Evolutionary conservation across 495 filamentous ascomycete genomes (phyloP), one percentile per base, ranked within the genome.

Genomic region (Penicillium pancosmium): DNA sequence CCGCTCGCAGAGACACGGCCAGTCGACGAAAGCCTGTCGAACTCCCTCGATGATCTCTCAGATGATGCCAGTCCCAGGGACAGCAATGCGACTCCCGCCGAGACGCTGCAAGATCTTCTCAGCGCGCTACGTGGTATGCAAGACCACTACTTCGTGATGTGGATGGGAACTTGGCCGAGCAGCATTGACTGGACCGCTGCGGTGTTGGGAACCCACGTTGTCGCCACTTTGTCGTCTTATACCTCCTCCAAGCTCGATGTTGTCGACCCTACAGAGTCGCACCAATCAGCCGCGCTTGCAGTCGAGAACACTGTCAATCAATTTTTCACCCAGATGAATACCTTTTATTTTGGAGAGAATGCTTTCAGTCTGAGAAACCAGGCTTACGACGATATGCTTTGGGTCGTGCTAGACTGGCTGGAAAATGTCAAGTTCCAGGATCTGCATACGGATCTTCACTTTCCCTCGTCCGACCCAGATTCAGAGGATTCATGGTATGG

Each of bases 181-280:
- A 82, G 89, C 15, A 97, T 96, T 60, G 94, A 98, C 79, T 98
- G 93, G 93, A 98, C 93, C 1, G 86, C 88, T 6, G 93, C 94
- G 2, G 91, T 97, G 5, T 76, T 93, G 68, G 87, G 87, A 35
- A 95, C 93, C 0, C 86, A 94, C 52, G 73, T 97, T 50, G 88
- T 89, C 0, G 88, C 84, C 16, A 78, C 87, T 0, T 78, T 93
- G 3, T 76, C 78, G 15, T 83, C 88, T 16, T 74, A 96, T 56
- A 85, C 90, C 5, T 66, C 70, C 19, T 48, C 71, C 60, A 62
- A 68, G 41, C 50, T 72, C 15, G 64, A 66, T 44, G 35, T 66
- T 16, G 55, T 65, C 9, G 52, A 63, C 31, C 59, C 52, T 9
- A 40, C 56, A 13, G 36, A 61, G 33, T 40, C 52, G 12, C 56